Conservation (phyloP, 176 grass and related monocot species). For the Zoysia japonica region DNA sequence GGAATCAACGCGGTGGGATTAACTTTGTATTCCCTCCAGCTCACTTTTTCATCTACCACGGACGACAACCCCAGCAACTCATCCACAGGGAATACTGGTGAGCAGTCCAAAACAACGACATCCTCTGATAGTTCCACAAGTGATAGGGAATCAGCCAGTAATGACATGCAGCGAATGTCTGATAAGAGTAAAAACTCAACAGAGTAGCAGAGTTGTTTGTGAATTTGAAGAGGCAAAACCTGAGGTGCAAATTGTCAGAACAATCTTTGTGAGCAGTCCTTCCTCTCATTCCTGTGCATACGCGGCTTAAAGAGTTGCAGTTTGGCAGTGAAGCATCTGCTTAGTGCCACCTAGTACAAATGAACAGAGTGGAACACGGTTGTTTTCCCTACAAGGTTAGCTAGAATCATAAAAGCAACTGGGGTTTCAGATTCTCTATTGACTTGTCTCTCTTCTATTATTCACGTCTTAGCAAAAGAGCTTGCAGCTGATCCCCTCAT, state of each 20-base stretch:
- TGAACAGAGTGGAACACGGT: neutral
- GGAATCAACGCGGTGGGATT: slow-evolving; percentile 80
- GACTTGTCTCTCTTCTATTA: neutral
- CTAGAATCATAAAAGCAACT: neutral
- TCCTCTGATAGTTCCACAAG: slow-evolving; percentile 46
- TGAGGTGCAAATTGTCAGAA: neutral
- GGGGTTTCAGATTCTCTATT: neutral
- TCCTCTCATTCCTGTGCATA: neutral
- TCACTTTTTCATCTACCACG: slow-evolving; percentile 62
- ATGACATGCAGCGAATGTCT: slow-evolving; percentile 53
- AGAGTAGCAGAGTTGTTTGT: slow-evolving; percentile 36
- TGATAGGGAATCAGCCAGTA: slow-evolving; percentile 43
- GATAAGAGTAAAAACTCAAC: slow-evolving; percentile 62
- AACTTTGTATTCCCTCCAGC: slow-evolving; percentile 72
- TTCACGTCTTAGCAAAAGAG: neutral
- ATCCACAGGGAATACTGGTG: slow-evolving; percentile 43
- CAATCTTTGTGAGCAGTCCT: slow-evolving; percentile 15
- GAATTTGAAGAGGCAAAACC: slow-evolving; percentile 16
- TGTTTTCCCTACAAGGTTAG: neutral
- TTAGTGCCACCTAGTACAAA: neutral
- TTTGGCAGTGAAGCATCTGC: neutral
- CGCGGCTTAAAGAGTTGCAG: neutral
- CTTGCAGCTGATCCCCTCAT: neutral
- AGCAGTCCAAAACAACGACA: slow-evolving; percentile 44
- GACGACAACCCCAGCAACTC: slow-evolving; percentile 44